Evolutionary conservation across 2,329 filamentous ascomycete species (phyloP).

Genomic region (Fusarium globosum): DNA sequence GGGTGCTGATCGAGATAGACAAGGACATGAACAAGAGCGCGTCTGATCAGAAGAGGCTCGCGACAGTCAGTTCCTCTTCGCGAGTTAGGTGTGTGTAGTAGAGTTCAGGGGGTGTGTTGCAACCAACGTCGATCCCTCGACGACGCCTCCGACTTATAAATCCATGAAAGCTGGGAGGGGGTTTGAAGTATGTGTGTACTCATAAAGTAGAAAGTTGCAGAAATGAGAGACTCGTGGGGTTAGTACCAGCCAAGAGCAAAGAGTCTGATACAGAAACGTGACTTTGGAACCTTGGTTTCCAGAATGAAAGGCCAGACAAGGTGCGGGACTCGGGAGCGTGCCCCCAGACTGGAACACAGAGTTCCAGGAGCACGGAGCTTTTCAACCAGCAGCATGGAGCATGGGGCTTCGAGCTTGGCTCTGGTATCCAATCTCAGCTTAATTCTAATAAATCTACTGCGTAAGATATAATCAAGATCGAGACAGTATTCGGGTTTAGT

Average conservation of each 20-base stretch:
- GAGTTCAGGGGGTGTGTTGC: constrained; percentile 34
- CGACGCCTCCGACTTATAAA: constrained; percentile 20
- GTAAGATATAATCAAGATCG: neutral
- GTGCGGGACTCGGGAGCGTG: constrained; percentile 8
- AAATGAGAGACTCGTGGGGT: neutral
- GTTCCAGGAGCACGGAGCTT: constrained; percentile 24
- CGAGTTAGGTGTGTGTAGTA: constrained; percentile 24
- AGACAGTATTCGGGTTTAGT: constrained; percentile 26
- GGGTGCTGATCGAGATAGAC: neutral
- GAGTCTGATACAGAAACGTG: constrained; percentile 4
- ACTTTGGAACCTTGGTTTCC: constrained; percentile 17
- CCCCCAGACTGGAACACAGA: constrained; percentile 11
- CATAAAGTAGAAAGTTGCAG: neutral
- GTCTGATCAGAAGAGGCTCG: constrained; percentile 30
- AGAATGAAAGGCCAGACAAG: constrained; percentile 15
- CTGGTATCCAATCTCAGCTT: neutral
- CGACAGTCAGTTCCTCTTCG: constrained; percentile 12
- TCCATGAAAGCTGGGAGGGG: constrained; percentile 7
- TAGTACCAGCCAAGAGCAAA: neutral
- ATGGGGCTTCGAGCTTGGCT: constrained; percentile 3
- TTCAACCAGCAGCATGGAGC: constrained; percentile 17
- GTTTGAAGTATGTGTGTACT: neutral
- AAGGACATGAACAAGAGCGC: constrained; percentile 21
- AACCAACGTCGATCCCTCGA: constrained; percentile 34
- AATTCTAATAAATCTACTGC: neutral